Base-by-base conservation (phyloP, 2,329 filamentous ascomycete species). In the Arthrobotrys sinensis region DNA sequence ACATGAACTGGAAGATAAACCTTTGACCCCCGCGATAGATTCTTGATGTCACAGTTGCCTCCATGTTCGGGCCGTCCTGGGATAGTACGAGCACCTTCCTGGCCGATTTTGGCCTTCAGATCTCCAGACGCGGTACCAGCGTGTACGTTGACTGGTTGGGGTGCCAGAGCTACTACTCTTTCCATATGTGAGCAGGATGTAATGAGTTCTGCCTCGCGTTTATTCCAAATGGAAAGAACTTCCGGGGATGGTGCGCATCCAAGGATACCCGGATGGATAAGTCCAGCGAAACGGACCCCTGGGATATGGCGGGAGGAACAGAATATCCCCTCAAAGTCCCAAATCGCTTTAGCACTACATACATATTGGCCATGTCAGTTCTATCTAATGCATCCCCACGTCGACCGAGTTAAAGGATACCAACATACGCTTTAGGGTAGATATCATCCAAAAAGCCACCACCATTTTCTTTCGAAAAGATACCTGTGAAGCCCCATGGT, bases 11-110 rank as follows among this genome's bases (percentile, higher is more conserved):
- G 94, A 0, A 97, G 88, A 83, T 94, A 97, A 0, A 96, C 92
- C 83, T 94, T 95, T 73, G 88, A 91, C 1, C 93, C 93, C 5
- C 93, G 87, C 0, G 89, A 91, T 34, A 96, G 86, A 82, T 96
- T 96, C 86, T 96, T 96, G 84, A 96, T 96, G 81, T 97, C 93
- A 83, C 93, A 96, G 82, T 97, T 97, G 0, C 94, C 94, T 12
- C 94, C 94, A 81, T 96, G 92, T 82, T 96, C 93, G 0, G 93
- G 93, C 0, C 93, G 87, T 1, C 94, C 91, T 0, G 94, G 94
- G 57, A 97, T 91, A 0, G 94, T 97, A 43, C 94, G 86, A 0
- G 94, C 94, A 0, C 94, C 94, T 82, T 97, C 93, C 10, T 85
- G 87, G 0, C 89, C 93, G 21, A 97, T 88, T 82, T 90, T 93